Evolutionary conservation across 2,329 filamentous ascomycete species (phyloP), one percentile per base, ranked within the genome.

Genomic region (Colletotrichum endophyticum): DNA sequence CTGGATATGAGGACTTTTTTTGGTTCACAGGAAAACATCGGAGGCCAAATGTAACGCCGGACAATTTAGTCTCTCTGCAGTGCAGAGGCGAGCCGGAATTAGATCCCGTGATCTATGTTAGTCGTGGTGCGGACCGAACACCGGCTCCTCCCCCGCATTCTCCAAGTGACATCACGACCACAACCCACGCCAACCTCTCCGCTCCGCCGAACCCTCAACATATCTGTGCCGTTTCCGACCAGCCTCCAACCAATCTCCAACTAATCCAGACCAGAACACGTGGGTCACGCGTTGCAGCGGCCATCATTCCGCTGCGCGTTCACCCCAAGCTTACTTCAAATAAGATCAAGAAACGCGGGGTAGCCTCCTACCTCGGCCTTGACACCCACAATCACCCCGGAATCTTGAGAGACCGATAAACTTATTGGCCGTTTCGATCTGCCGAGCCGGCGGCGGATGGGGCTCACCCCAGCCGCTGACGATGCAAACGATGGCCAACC

Each of bases 81-180:
- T 15, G 32, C 62, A 57, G 49, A 32, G n/a, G 13, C 19, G 25
- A 59, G 22, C 13, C 62, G 62, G 62, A 27, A 66, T 34, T 66
- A 25, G 25, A 27, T 28, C 16, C 62, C 62, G 32, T 27, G 62
- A 25, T 16, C 22, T 19, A 19, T 25, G 27, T 30, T 11, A 22
- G 30, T 13, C 13, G 19, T 34, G 27, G 39, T 69, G 59, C 67
- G 67, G 61, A 62, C 67, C 66, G 61, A 71, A 59, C 49, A 71
- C 68, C 67, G 61, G 62, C 28, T 13, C 66, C 19, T 62, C 49
- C 72, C 72, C 72, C 72, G 67, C 72, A 75, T 71, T 49, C 49
- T 53, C 61, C 34, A 75, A 67, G 73, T 73, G 70, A 68, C 69
- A 73, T 73, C 63, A 73, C 63, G 22, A 32, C 39, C 53, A 66